Conservation (phyloP, 192 early-diverging fungal genomes). For the Podila epigama region DNA sequence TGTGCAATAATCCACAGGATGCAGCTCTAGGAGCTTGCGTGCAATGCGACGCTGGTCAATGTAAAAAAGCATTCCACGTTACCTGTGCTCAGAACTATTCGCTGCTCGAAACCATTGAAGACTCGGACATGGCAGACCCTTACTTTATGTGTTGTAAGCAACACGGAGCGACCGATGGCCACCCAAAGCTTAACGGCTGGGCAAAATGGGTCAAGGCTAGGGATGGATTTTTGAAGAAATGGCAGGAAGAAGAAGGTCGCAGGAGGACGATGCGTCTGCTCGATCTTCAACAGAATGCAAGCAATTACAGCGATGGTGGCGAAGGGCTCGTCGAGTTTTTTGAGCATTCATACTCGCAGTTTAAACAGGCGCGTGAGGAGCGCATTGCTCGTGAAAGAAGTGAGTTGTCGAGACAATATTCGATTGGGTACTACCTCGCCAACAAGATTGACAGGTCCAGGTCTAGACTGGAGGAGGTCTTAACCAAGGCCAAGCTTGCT, state of each 20-base stretch:
- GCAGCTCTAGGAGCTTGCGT: constrained; percentile 52
- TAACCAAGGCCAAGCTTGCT: constrained; percentile 33
- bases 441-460: constrained; percentile 45
- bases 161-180: constrained; percentile 49
- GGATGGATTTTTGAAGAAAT: constrained; percentile 49
- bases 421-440: constrained; percentile 40
- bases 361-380: constrained; percentile 36
- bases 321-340: constrained; percentile 45
- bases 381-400: constrained; percentile 39
- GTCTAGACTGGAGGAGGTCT: constrained; percentile 39
- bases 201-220: constrained; percentile 53
- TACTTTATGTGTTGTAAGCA: constrained; percentile 60
- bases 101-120: constrained; percentile 54
- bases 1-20: constrained; percentile 50
- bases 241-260: constrained; percentile 32
- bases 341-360: constrained; percentile 48
- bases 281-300: constrained; percentile 14
- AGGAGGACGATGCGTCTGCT: constrained; percentile 32
- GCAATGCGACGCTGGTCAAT: constrained; percentile 57
- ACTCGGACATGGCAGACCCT: constrained; percentile 56
- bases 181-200: constrained; percentile 50
- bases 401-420: constrained; percentile 43
- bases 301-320: constrained; percentile 12
- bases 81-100: constrained; percentile 56
- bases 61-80: constrained; percentile 57